phyloP scores from a whole-genome alignment of 164 flowering plant species.

The Protea cynaroides region DNA sequence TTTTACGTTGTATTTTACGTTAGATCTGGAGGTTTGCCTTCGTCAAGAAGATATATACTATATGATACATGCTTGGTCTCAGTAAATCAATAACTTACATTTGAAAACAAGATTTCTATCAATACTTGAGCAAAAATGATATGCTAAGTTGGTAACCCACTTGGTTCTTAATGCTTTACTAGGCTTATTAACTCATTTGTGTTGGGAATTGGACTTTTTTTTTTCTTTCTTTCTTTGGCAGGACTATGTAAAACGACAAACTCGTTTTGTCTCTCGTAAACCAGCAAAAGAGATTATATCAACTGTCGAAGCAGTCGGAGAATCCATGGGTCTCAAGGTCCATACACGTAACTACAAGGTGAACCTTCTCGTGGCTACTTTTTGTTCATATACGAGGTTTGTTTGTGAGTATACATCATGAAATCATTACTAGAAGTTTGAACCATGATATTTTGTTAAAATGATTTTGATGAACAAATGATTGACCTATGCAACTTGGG shows the following conservation, averaged over 20 bases:
- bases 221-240: conserved; percentile 23
- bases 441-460: neutral
- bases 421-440: neutral
- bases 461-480: neutral
- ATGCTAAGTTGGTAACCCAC: no score
- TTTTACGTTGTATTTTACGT: no score
- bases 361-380: neutral
- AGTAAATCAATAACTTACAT: no score
- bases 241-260: conserved; percentile 90
- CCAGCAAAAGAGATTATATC: conserved; percentile 70
- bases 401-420: neutral
- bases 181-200: no score
- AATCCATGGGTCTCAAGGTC: conserved; percentile 71
- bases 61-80: no score
- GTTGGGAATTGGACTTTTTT: neutral
- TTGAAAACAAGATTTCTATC: no score
- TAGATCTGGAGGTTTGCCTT: no score
- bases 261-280: conserved; percentile 85
- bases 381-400: neutral
- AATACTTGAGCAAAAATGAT: no score
- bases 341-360: conserved; percentile 90
- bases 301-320: conserved; percentile 64
- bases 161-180: no score
- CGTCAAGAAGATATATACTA: no score
- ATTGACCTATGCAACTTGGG: neutral